Base-by-base conservation (phyloP, 176 grass and related monocot genomes). In the Juncus effusus region DNA sequence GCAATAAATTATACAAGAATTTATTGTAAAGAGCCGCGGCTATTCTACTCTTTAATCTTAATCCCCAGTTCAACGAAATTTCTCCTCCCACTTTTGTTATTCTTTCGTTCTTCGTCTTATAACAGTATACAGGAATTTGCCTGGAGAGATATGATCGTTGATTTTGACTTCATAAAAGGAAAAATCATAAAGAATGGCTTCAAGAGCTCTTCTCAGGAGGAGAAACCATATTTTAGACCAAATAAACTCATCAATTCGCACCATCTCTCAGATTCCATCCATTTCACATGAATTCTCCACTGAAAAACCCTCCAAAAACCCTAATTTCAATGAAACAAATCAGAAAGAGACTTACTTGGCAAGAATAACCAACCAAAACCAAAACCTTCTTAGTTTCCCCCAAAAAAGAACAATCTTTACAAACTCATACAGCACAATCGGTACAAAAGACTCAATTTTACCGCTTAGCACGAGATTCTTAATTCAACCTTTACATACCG, bases 141-240 rank as follows among this genome's bases (percentile, higher is more conserved):
- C 64, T 7, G 19, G 61, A 76, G 79, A 78, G 58, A 42, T 73
- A 81, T 90, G 82, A 80, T 75, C 54, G 15, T 62, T 59, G 40
- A 6, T 66, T 80, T 82, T 42, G 54, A 2, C 72, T 78, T 71
- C 61, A 77, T 16, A 81, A 96, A 75, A 44, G 65, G 77, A 80
- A 76, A 72, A 80, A 15, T n/a, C 49, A 66, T 42, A 54, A 66
- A 83, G 47, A 77, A 96, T 96, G 93, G 77, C 88, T 61, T 96
- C 77, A 2, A 85, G 80, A 63, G 80, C 85, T 55, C 82, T 96
- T 12, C 11, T 86, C 60, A 89, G 87, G 67, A 77, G 82, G 61
- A 81, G 80, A 66, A 89, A 84, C 39, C 54, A 77, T 39, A 28
- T 86, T 63, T 39, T 91, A 44, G 79, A 64, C 59, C 79, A 79